These are phyloP conservation scores for Ampelomyces quisqualis DNA, from an alignment of 2,329 filamentous ascomycete species.

Conservation along the genomic window DNA sequence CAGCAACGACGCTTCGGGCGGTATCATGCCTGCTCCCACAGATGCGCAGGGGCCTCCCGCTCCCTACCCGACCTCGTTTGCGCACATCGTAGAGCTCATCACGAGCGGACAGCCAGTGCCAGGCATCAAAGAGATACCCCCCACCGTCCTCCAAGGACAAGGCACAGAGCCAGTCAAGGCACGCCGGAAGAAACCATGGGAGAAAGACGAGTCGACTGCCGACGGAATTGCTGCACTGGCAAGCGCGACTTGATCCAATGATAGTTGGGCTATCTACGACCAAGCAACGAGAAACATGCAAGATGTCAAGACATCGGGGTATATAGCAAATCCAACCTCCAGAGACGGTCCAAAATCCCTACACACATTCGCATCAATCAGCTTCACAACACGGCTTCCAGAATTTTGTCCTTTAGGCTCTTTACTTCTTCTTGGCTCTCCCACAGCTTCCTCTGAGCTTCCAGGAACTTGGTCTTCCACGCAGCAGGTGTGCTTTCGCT, in stretches of 20 bases:
- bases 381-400: slow-evolving; percentile 42
- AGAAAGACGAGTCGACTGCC: slow-evolving; percentile 54
- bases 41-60: slow-evolving; percentile 51
- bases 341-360: slow-evolving; percentile 6
- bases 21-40: slow-evolving; percentile 28
- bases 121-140: slow-evolving; percentile 82
- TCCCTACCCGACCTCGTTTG: slow-evolving; percentile 78
- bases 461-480: slow-evolving; percentile 41
- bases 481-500: slow-evolving; percentile 18
- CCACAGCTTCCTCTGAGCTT: slow-evolving; percentile 38
- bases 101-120: slow-evolving; percentile 80
- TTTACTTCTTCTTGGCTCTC: slow-evolving; percentile 39
- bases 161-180: slow-evolving; percentile 58
- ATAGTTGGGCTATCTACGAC: neutral
- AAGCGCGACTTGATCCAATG: neutral
- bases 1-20: slow-evolving; percentile 15
- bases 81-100: slow-evolving; percentile 81
- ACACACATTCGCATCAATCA: slow-evolving; percentile 3
- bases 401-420: slow-evolving; percentile 40
- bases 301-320: slow-evolving; percentile 24
- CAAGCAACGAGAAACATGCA: slow-evolving; percentile 3
- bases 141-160: slow-evolving; percentile 71
- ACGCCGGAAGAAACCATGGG: slow-evolving; percentile 75
- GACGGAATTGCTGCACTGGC: neutral
- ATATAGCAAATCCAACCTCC: slow-evolving; percentile 27